Evolutionary conservation across 2,329 filamentous ascomycete genomes (phyloP).

Genomic region (Phyllosticta citrichinensis): DNA sequence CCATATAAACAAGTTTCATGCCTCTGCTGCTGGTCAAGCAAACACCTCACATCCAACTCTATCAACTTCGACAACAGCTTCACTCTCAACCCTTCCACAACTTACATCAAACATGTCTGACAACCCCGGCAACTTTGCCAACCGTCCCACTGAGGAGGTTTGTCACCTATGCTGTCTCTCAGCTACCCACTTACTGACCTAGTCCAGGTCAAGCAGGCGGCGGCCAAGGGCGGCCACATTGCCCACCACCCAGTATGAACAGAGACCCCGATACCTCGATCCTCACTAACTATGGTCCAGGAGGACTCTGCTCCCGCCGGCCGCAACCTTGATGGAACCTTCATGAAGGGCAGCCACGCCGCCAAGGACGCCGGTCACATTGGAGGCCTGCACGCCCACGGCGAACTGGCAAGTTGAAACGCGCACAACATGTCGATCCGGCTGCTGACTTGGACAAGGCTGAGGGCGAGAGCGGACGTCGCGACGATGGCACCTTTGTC

Average conservation of each 20-base stretch:
- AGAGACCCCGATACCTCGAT: neutral
- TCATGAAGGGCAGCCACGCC: constrained; percentile 27
- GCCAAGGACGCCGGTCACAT: constrained; percentile 28
- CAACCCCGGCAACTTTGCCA: constrained; percentile 45
- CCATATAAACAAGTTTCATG: neutral
- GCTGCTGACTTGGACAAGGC: neutral
- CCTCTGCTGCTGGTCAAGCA: constrained; percentile 1
- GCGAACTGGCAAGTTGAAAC: neutral
- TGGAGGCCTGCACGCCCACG: constrained; percentile 26
- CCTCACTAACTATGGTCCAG: neutral
- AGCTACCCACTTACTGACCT: neutral
- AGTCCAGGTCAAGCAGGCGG: constrained; percentile 33
- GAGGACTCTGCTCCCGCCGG: constrained; percentile 12
- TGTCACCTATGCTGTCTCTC: neutral
- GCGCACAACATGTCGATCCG: neutral
- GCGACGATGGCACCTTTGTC: constrained; percentile 30
- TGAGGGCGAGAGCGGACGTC: constrained; percentile 17
- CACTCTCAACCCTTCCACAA: neutral
- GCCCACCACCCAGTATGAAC: constrained; percentile 17
- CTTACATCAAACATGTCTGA: constrained; percentile 22
- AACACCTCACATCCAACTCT: too few species aligned
- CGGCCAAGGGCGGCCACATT: constrained; percentile 39
- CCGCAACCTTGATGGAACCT: constrained; percentile 31
- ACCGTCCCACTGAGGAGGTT: constrained; percentile 38
- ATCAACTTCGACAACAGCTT: too few species aligned